Evolutionary conservation across 768 basidiomycete genomes (phyloP), one percentile per base, ranked within the genome.

Genomic region (Collybia sordida): DNA sequence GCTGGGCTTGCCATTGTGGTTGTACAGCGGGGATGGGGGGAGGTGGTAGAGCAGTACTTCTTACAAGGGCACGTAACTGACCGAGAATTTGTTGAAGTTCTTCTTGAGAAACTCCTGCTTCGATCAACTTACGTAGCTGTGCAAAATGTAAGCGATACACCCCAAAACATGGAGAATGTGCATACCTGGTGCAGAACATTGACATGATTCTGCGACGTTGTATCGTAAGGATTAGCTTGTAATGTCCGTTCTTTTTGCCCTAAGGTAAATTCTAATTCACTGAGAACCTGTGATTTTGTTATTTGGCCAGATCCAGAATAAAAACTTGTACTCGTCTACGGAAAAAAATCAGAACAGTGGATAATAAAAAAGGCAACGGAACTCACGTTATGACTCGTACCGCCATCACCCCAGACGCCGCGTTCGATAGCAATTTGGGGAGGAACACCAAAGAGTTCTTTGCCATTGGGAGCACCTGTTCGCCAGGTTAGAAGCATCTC

Each of bases 401-500:
- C 73, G 42, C 77, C 75, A 27, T 79, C 77, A 23, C 84, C 86
- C 88, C 90, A 93, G 25, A 93, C 81, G 28, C 86, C 85, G 17
- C 84, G 79, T 67, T 98, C 97, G 53, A 98, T 89, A 14, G 85
- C 81, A 37, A 83, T 71, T 64, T 98, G 94, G 17, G 90, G 80
- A 2, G 81, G 80, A 23, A 81, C 69, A 37, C 93, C 90, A 63
- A 98, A 99, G 1, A 99, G 75, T 62, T 95, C 90, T 45, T 82
- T 82, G 28, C 90, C 82, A 27, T 76, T 79, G 2, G 90, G 88
- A 12, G 88, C 86, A 14, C 92, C 93, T 19, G 84, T 88, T 35
- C 94, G 80, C 97, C 97, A 99, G 5, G 97, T 96, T 23, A 90
- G 69, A 12, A 98, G 81, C 86, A 99, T 93, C 68, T 99, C 97